Evolutionary conservation across 805 yeast genomes (phyloP), one percentile per base, ranked within the genome.

Genomic region (Cephaloascus albidus): DNA sequence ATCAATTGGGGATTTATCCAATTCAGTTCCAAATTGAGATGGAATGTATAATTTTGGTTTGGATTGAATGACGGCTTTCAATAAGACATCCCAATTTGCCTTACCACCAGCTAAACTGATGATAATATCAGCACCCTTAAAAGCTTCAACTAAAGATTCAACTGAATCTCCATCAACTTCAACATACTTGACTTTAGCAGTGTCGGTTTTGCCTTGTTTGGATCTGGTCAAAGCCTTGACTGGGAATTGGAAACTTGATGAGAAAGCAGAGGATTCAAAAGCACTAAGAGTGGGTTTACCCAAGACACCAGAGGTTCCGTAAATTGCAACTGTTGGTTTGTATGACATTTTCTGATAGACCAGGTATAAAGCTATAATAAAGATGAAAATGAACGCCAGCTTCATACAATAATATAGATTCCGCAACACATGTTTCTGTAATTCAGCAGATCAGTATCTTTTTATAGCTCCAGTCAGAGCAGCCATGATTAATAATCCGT

Each of bases 241-340:
- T 20, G 85, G 85, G 31, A 61, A 59, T 1, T 57, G 37, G 45
- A 63, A 55, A 43, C 71, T 70, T 41, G 55, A 55, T 17, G 60
- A 51, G 48, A 76, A 75, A 4, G 55, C 47, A 17, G 67, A 52
- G 2, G 70, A 60, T 15, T 67, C 47, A 36, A 78, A 55, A 6
- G 78, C 76, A 1, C 57, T 60, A 16, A 74, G 41, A 30, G 64
- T 55, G 35, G 76, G 73, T 44, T 59, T 55, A 34, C 80, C 83
- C 33, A 79, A 55, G 45, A 54, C 44, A 19, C 86, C 85, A 43
- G 66, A 59, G 36, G 68, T 47, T 28, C 85, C 84, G 41, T 71
- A 49, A 38, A 79, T 52, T 31, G 81, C 83, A 40, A 79, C 52
- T 26, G 65, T 23, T 6, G 28, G 28, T 23, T 23, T 23, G 28